Percentiles rank a stretch among this genome's conserved stretches.
Conservation (phyloP, 2,329 filamentous ascomycete genomes). For the Monosporascus sp. region DNA sequence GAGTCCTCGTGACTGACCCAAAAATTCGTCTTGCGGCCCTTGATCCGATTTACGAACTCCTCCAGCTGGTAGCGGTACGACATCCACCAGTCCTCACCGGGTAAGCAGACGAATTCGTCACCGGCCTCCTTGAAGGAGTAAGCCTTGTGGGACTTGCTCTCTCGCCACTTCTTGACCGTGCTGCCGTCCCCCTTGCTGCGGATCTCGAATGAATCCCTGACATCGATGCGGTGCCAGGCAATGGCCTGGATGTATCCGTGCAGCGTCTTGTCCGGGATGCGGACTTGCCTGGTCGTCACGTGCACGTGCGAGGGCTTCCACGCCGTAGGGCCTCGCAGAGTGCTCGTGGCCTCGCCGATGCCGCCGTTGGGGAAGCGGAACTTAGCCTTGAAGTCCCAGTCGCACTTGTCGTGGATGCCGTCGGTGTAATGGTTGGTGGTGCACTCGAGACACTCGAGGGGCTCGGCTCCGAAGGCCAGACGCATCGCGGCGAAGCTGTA, state of each 20-base stretch:
- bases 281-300: slow-evolving; percentile 15
- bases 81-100: slow-evolving; percentile 34
- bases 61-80: slow-evolving; percentile 43
- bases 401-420: slow-evolving; percentile 26
- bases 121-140: slow-evolving; percentile 31
- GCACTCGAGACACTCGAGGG: slow-evolving; percentile 32
- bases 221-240: slow-evolving; percentile 31
- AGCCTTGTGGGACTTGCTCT: slow-evolving; percentile 21
- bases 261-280: slow-evolving; percentile 17
- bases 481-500: slow-evolving; percentile 36
- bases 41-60: slow-evolving; percentile 44
- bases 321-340: slow-evolving; percentile 16
- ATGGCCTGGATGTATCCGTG: slow-evolving; percentile 22
- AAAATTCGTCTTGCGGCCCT: slow-evolving; percentile 29
- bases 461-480: slow-evolving; percentile 32
- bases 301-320: slow-evolving; percentile 14
- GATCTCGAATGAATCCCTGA: slow-evolving; percentile 30
- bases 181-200: slow-evolving; percentile 14
- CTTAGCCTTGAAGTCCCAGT: slow-evolving; percentile 28
- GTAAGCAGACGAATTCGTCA: slow-evolving; percentile 9
- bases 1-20: slow-evolving; percentile 39
- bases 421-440: slow-evolving; percentile 15
- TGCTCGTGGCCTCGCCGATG: slow-evolving; percentile 26
- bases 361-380: slow-evolving; percentile 35
- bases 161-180: background rate